Evolutionary conservation across 345 rosid species (phyloP).

Genomic region (Microcos paniculata): DNA sequence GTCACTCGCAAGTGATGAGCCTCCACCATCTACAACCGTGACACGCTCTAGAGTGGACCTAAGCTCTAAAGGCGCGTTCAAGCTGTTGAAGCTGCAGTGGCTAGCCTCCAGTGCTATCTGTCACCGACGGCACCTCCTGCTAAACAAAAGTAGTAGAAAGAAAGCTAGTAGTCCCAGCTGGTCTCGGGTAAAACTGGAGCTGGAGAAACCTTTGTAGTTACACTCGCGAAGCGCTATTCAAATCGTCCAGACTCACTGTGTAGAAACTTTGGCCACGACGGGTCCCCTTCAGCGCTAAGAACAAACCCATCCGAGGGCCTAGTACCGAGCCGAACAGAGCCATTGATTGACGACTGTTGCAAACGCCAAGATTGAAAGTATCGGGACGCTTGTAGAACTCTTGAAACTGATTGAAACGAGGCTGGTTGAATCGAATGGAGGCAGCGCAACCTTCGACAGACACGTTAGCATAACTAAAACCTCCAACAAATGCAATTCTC

Average conservation of each 20-base stretch:
- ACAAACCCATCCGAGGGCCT: slow-evolving; percentile 85
- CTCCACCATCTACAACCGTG: too few relatives aligned
- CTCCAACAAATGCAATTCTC: slow-evolving; percentile 91
- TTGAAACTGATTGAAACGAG: slow-evolving; percentile 73
- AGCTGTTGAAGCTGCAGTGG: too few relatives aligned
- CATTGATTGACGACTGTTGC: slow-evolving; percentile 96
- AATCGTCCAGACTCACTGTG: slow-evolving; percentile 94
- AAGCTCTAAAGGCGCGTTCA: too few relatives aligned
- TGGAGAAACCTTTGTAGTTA: slow-evolving; percentile 70
- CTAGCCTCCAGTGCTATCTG: too few relatives aligned
- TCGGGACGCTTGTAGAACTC: slow-evolving; percentile 85
- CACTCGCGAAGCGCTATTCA: slow-evolving; percentile 88
- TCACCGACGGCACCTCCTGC: too few relatives aligned
- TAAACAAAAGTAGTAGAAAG: too few relatives aligned
- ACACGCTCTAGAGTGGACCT: too few relatives aligned
- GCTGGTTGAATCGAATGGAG: slow-evolving; percentile 76
- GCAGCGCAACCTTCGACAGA: slow-evolving; percentile 99
- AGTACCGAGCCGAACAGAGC: slow-evolving; percentile 93
- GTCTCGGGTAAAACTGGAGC: too few relatives aligned
- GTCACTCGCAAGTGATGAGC: slow-evolving; percentile 86
- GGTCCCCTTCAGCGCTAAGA: slow-evolving; percentile 67
- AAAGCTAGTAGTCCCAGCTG: too few relatives aligned
- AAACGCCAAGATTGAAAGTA: slow-evolving; percentile 89
- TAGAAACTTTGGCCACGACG: slow-evolving; percentile 78
- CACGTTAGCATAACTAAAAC: slow-evolving; percentile 92